Evolutionary conservation across 2,329 filamentous ascomycete genomes (phyloP), one percentile per base, ranked within the genome.

Genomic region (Fusarium nelsonii): DNA sequence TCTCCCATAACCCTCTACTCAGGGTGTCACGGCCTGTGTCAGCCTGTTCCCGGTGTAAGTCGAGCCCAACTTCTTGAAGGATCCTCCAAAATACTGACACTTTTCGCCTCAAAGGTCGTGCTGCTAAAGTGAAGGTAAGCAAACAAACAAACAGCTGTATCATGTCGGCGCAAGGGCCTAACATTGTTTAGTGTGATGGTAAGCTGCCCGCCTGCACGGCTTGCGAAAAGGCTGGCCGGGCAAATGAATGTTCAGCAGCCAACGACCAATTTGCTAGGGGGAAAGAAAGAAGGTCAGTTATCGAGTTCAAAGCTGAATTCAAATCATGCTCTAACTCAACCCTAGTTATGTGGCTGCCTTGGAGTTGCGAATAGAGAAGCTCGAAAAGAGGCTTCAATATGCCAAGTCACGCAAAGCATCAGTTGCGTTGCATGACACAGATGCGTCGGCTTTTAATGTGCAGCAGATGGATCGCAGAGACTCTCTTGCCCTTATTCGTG

Each of bases 181-280:
- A 73, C 41, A 32, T 10, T 48, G 28, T 40, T n/a, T 75, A 91
- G 89, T 99, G 96, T 76, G 96, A 98, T 81, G 95, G 96, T 65
- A 97, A 97, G 79, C 84, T 98, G 37, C 96, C 96, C 12, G 94
- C 94, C 9, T 99, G 96, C 77, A 97, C 94, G 9, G 95, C 95
- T 18, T 98, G 96, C 77, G 95, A 97, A 80, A 94, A 94, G 80
- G 93, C 93, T 15, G 94, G 94, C 32, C 91, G 93, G 65, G 90
- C 92, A 57, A 90, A 86, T 63, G 94, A 97, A 77, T 99, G 96
- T 78, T 97, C 94, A 8, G 94, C 94, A 58, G 94, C 94, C 9
- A 97, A 97, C 75, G 95, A 98, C 76, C 94, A 97, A 78, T 98
- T 97, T 80, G 94, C 95, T 1, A 87, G 94, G 67, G 96, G 96